Evolutionary conservation across 805 yeast species (phyloP).

Genomic region (Sungouiozyma intestinalis): DNA sequence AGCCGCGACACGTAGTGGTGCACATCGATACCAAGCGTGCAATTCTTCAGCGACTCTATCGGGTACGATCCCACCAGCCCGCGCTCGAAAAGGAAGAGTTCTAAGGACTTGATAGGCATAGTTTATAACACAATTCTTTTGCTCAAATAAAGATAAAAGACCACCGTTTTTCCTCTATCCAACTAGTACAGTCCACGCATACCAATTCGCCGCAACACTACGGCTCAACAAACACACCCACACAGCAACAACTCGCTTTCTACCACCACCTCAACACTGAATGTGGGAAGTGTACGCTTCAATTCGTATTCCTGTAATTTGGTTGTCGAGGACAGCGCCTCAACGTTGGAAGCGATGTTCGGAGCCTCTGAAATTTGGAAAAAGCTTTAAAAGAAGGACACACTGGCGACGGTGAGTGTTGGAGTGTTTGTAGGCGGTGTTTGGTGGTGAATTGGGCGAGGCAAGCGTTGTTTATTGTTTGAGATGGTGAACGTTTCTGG

Average conservation of each 20-base stretch:
- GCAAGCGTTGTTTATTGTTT: neutral
- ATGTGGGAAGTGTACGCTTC: neutral
- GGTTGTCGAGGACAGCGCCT: too few relatives aligned
- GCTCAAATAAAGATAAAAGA: neutral
- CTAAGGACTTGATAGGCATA: constrained; percentile 46
- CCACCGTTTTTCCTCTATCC: neutral
- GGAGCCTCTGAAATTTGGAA: neutral
- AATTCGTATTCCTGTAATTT: too few relatives aligned
- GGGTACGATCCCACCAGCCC: constrained; percentile 51
- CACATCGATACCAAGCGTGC: constrained; percentile 75
- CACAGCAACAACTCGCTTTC: neutral
- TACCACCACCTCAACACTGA: neutral
- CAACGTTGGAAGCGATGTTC: too few relatives aligned
- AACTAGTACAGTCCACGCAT: neutral
- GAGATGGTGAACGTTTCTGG: neutral
- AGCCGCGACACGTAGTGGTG: constrained; percentile 64
- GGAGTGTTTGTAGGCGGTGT: neutral
- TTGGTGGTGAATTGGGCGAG: neutral
- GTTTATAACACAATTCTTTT: neutral
- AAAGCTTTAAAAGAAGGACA: too few relatives aligned
- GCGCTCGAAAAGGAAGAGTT: constrained; percentile 58
- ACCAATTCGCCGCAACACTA: neutral
- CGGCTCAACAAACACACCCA: neutral
- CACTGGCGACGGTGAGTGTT: neutral
- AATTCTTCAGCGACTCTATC: constrained; percentile 51